Evolutionary conservation across 768 basidiomycete genomes (phyloP), one percentile per base, ranked within the genome.

Genomic region (Boletus edulis): DNA sequence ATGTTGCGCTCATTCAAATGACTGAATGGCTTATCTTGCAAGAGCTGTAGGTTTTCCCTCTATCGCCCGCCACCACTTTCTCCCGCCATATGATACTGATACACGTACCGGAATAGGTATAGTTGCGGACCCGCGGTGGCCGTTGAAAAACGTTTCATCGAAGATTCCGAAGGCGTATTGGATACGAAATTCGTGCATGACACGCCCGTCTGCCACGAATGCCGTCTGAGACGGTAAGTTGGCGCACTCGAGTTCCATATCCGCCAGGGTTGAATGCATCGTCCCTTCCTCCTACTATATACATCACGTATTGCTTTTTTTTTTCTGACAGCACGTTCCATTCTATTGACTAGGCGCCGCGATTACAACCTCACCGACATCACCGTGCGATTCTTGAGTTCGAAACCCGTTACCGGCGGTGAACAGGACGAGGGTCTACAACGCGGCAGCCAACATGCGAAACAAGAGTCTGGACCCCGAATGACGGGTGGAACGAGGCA

Each of bases 21-120:
- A 73, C 72, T 41, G 86, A 92, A 54, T 94, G 89, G 89, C 76
- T 82, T 46, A 68, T 73, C 31, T 63, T 92, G 51, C 73, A 78
- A 59, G 71, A 77, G 18, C 63, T 86, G 89, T 90, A 62, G 67
- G 85, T 73, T 51, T 35, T 57, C 52, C 18, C 56, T 55, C 49
- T 47, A 52, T 32, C 52, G 27, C 56, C 44, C 44, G 22, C 13
- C 20, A 10, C 15, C 32, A 42, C 37, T 32, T 42, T 53, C 46
- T 63, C 50, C 57, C 46, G 40, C 56, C 47, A 40, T 50, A 35
- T 45, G 50, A 49, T 44, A 20, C 54, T 72, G 55, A 71, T 60
- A 52, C 57, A 58, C 46, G 45, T 35, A 29, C 46, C 31, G 60
- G 42, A 44, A 57, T 54, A 89, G 87, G 22, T 89, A 89, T 62